Evolutionary conservation across 2,329 filamentous ascomycete species (phyloP), one percentile per base, ranked within the genome.

Genomic region (Cercospora sp.): DNA sequence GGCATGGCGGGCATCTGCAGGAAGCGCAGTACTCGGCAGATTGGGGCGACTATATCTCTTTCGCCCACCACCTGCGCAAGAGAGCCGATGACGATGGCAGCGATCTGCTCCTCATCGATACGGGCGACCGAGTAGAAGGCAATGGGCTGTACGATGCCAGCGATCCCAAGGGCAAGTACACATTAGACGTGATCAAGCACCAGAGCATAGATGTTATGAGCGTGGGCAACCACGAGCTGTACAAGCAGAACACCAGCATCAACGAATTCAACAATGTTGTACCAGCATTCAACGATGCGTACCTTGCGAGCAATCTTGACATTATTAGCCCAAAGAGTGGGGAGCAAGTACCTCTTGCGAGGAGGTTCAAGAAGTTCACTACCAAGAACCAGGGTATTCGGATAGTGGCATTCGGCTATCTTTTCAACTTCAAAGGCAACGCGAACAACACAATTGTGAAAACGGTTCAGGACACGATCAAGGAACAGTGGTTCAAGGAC

Each of bases 21-120:
- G 95, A 99, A 81, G 86, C 93, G 2, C 94, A 95, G 68, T 99
- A 96, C 80, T 94, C 92, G 6, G 94, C 93, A 58, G 95, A 99
- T 80, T 98, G 95, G 93, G 95, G 95, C 67, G 95, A 99, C 81
- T 99, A 98, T 80, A 87, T 98, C 75, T 97, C 94, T 6, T 97
- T 99, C 77, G 88, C 93, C 36, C 84, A 90, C 39, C 93, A 94
- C 77, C 88, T 99, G 84, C 90, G 88, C 65, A 86, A 88, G 72
- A 89, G 87, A 76, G 93, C 93, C 65, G 91, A 97, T 76, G 86
- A 88, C 1, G 85, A 90, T 63, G 93, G 93, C 55, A 87, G 87
- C 30, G 95, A 99, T 78, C 83, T 99, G 16, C 83, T 99, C n/a
- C 83, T 99, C n/a, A 84, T 99, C 70, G 95, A 99, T 78, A 97